These are phyloP conservation scores for Sarocladium strictum DNA, from an alignment of 2,329 filamentous ascomycete species.

Conservation along the genomic window DNA sequence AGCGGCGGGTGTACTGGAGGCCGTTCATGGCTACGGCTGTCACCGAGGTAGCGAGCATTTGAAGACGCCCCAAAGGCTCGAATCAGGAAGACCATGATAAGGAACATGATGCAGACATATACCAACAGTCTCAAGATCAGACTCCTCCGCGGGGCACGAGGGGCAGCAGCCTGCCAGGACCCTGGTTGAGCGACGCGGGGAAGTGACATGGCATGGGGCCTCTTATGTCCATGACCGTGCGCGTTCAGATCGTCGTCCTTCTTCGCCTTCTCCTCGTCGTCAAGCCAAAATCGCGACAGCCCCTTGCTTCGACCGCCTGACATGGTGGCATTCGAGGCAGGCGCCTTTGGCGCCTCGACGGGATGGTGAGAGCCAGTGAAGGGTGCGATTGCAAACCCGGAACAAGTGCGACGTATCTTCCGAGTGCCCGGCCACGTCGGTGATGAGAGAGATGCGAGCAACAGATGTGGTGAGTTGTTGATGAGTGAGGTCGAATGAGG, in stretches of 20 bases:
- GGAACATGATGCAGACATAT: conserved; percentile 37
- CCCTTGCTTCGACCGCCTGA: conserved; percentile 25
- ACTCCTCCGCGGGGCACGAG: conserved; percentile 42
- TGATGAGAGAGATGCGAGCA: background rate
- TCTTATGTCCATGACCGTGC: conserved; percentile 16
- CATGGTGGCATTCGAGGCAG: conserved; percentile 26
- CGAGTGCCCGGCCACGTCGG: background rate
- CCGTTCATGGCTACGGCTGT: background rate
- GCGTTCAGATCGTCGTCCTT: conserved; percentile 47
- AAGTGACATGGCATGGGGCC: background rate
- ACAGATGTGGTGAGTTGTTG: background rate
- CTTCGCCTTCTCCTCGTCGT: conserved; percentile 52
- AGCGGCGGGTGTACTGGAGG: background rate
- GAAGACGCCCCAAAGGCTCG: conserved; percentile 13
- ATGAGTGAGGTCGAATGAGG: background rate
- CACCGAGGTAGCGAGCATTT: background rate
- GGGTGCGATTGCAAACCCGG: background rate
- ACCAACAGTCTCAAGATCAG: conserved; percentile 46
- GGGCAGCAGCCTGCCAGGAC: conserved; percentile 31
- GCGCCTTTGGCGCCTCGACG: background rate
- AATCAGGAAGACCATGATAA: conserved; percentile 45
- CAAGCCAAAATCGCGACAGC: conserved; percentile 36
- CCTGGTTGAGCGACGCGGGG: conserved; percentile 20
- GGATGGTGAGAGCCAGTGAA: background rate
- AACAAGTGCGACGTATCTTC: background rate